These are phyloP conservation scores for Alternaria brassicae DNA, from an alignment of 2,329 filamentous ascomycete species.

Conservation along the genomic window DNA sequence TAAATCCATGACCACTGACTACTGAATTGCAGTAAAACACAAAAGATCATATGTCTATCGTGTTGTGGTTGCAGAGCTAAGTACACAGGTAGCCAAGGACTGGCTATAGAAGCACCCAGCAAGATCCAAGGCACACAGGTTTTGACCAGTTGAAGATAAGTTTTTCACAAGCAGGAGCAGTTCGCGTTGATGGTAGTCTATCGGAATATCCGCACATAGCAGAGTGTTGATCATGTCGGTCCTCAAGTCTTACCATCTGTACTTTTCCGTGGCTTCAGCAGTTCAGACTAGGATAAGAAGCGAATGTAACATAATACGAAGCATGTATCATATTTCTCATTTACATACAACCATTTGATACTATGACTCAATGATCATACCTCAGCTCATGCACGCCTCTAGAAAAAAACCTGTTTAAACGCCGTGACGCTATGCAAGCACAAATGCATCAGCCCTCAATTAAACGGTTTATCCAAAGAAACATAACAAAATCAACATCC, in stretches of 20 bases:
- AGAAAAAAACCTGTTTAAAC: background rate
- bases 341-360: background rate
- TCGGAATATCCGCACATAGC: background rate
- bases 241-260: background rate
- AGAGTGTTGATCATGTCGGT: background rate
- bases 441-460: constrained; percentile 1
- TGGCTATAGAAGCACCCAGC: background rate
- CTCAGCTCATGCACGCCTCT: background rate
- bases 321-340: background rate
- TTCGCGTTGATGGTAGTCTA: background rate
- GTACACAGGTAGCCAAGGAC: background rate
- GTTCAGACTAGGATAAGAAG: background rate
- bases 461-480: constrained; percentile 1
- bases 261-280: background rate
- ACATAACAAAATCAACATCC: background rate
- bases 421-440: constrained; percentile 2
- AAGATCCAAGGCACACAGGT: background rate
- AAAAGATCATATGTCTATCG: background rate
- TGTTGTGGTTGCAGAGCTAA: background rate
- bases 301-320: background rate
- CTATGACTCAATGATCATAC: background rate
- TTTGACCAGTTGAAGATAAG: background rate
- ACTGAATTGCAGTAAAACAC: background rate
- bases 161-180: background rate
- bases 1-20: background rate